Evolutionary conservation across 768 basidiomycete species (phyloP).

Genomic region (Mycena chlorophos): DNA sequence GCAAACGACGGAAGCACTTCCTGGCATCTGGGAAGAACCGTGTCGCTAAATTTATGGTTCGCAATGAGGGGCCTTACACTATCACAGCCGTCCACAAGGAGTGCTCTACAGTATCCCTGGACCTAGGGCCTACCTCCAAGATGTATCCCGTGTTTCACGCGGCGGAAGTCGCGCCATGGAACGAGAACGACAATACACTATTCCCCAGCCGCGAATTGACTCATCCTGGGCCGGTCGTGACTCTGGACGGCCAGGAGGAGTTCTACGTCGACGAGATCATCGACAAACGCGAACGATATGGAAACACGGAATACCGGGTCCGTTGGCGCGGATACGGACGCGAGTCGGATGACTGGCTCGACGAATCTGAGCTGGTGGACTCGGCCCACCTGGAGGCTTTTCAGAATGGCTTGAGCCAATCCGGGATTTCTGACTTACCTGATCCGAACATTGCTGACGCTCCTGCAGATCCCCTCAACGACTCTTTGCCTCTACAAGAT

Average conservation of each 20-base stretch:
- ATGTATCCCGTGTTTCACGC: slow-evolving; percentile 38
- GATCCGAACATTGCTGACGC: no score
- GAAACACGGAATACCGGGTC: no score
- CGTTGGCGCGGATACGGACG: no score
- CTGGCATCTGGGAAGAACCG: slow-evolving; percentile 22
- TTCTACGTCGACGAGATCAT: slow-evolving; percentile 27
- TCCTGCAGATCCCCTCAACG: no score
- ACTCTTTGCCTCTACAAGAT: no score
- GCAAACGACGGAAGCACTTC: slow-evolving; percentile 29
- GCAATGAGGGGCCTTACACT: slow-evolving; percentile 32
- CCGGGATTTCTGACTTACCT: no score
- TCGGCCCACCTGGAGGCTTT: background rate
- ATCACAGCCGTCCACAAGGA: slow-evolving; percentile 20
- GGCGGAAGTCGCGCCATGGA: slow-evolving; percentile 27
- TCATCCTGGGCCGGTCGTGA: slow-evolving; percentile 25
- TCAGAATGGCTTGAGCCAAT: background rate
- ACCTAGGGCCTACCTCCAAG: slow-evolving; percentile 21
- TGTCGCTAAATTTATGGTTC: slow-evolving; percentile 39
- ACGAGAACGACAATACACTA: slow-evolving; percentile 27
- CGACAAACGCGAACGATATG: no score
- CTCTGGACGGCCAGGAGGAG: slow-evolving; percentile 25
- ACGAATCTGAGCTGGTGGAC: slow-evolving; percentile 26
- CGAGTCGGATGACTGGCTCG: slow-evolving; percentile 31
- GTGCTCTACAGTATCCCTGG: slow-evolving; percentile 25
- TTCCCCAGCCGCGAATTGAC: slow-evolving; percentile 31